Evolutionary conservation across 768 basidiomycete species (phyloP), one percentile per base, ranked within the genome.

Genomic region (Naematelia aurantialba): DNA sequence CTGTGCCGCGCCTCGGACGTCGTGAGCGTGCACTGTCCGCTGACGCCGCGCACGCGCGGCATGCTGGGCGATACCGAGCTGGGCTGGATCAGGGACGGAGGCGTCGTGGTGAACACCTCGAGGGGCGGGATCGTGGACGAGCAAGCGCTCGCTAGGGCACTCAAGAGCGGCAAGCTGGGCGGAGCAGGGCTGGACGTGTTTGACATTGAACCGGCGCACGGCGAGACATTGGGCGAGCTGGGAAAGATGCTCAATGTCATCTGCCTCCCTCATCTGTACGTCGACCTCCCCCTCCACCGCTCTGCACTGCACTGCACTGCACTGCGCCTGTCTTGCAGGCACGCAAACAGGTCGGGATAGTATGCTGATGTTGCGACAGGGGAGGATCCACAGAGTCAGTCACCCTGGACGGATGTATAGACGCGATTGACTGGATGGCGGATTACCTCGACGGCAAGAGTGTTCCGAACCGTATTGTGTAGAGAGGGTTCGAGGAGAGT

Each of bases 21-120:
- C 13, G 45, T 79, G 2, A 72, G 71, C 8, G 56, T 79, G 12
- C 78, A 78, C 55, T 77, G 75, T 63, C 79, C 78, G 1, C 59
- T 76, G 39, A 67, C 65, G 14, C 60, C 69, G 11, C 17, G 46
- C 17, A 78, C 78, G 2, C 54, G 59, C 19, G 58, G 69, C 14
- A 19, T 79, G 45, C 69, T 79, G 46, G 61, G 68, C 2, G 59
- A 59, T 24, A 29, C 45, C 2, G 61, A 77, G 46, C 49, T 79
- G 30, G 51, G 42, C 3, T 53, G 64, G 57, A 74, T 78, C 67
- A 72, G 73, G 45, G 11, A 54, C 2, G 61, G 58, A 11, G 67
- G 69, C 13, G 58, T 78, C 12, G 45, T 79, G 25, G 58, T 79
- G 42, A 79, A 79, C 65, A 78, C 76, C 10, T 68, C 76, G 19